Percentiles rank a stretch among this genome's conserved stretches.
These are phyloP conservation scores for Zoysia pacifica DNA, from an alignment of 176 grass and related monocot species.

Conservation along the genomic window DNA sequence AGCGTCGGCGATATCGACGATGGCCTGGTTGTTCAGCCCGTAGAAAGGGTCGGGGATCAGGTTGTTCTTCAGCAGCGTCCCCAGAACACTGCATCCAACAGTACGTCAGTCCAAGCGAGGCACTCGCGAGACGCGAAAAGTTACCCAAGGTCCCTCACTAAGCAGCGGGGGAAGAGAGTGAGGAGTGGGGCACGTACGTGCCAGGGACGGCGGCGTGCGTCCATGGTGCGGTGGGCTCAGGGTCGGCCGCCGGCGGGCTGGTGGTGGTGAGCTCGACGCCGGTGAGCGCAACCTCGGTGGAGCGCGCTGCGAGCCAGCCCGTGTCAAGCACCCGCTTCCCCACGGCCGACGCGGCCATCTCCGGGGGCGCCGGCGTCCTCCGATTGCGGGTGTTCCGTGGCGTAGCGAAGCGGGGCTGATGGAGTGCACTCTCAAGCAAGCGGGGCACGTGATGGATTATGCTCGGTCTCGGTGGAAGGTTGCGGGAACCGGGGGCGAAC, in stretches of 20 bases:
- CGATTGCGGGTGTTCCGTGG: not conserved
- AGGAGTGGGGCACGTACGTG: constrained; percentile 58
- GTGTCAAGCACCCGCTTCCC: constrained; percentile 83
- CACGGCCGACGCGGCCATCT: constrained; percentile 28
- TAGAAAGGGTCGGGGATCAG: constrained; percentile 93
- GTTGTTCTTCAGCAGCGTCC: constrained; percentile 84
- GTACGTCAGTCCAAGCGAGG: not conserved
- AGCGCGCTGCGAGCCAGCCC: constrained; percentile 88
- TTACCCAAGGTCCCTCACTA: not conserved
- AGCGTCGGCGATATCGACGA: constrained; percentile 87
- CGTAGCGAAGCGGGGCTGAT: not conserved
- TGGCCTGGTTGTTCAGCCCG: constrained; percentile 91
- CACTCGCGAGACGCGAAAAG: not conserved
- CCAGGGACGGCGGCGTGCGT: constrained; percentile 79
- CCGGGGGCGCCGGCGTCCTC: not conserved
- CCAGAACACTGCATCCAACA: constrained; percentile 70
- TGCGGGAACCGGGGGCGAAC: not conserved
- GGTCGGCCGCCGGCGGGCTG: constrained; percentile 51
- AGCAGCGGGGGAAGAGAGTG: not conserved
- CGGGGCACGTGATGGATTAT: not conserved
- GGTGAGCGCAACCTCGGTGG: constrained; percentile 74
- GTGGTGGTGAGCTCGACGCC: constrained; percentile 86
- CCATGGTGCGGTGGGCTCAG: constrained; percentile 58
- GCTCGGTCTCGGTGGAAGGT: not conserved
- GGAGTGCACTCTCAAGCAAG: not conserved